Evolutionary conservation across 768 basidiomycete genomes (phyloP), one percentile per base, ranked within the genome.

Genomic region (Mycena albidolilacea): DNA sequence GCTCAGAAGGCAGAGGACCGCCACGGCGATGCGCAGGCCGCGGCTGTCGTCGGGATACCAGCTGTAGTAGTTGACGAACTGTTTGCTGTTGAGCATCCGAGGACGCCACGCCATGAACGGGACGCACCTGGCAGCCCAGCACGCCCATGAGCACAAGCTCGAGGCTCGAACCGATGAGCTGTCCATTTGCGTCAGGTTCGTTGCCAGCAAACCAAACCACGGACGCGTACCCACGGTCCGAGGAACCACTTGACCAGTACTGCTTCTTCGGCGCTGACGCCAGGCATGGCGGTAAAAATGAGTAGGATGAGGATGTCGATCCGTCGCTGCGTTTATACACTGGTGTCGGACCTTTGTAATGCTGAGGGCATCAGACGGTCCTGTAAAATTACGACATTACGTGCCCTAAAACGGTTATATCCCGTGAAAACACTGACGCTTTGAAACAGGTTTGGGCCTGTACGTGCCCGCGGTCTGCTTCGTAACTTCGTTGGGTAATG

Each of bases 31-130:
- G 21, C 44, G 61, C 21, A 62, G 70, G 17, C 50, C n/a, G 4
- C 46, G 50, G 17, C 41, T 19, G 65, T 71, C 70, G 35, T 62
- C 52, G 12, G 39, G 62, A 59, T 69, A 74, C 68, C 64, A 74
- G 30, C 19, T 66, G 54, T 60, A 74, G 59, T 74, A 74, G 50
- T 67, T 69, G 39, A 74, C 48, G 35, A 67, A 61, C 70, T 71
- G 52, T 41, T 60, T 58, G 39, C 23, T 59, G 30, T 48, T 41
- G 39, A 46, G 35, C 1, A 21, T 48, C 44, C 30, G 30, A 59
- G 46, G 15, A 59, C 12, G 44, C 15, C 21, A 14, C 14, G 17
- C 21, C 52, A 52, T 37, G 62, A 64, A 50, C n/a, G 37, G 69
- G 30, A 65, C 57, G 5, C 23, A 69, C 64, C 57, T 73, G 72